phyloP scores from a whole-genome alignment of 305 asterid species.

The Fraxinus baroniana region DNA sequence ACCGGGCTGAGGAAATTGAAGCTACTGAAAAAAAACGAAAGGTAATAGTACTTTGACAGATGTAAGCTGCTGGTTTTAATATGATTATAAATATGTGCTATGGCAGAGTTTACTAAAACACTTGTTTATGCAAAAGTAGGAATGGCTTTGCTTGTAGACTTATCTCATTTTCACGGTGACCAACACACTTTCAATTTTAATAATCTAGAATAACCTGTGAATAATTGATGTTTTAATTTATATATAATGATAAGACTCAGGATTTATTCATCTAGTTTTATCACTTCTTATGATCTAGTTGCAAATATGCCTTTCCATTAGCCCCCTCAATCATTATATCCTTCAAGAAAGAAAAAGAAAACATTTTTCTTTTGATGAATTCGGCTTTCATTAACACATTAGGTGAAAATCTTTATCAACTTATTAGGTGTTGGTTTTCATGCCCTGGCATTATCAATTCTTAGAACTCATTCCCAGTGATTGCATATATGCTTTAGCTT shows the following conservation, averaged over 20 bases:
- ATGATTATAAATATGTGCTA: conserved; percentile 22
- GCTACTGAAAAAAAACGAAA: conserved; percentile 67
- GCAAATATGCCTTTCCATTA: background rate
- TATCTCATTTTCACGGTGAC: background rate
- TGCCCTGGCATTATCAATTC: background rate
- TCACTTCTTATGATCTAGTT: background rate
- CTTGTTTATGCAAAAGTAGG: background rate
- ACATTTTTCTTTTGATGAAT: background rate
- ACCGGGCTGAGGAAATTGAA: conserved; percentile 81
- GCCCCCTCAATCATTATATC: background rate
- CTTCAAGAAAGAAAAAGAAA: background rate
- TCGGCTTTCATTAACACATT: background rate
- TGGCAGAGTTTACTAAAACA: background rate
- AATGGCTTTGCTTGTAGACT: background rate
- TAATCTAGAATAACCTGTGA: background rate
- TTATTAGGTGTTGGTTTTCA: background rate
- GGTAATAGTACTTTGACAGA: conserved; percentile 39
- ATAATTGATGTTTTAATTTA: background rate
- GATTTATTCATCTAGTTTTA: background rate
- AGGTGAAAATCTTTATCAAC: background rate
- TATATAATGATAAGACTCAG: background rate
- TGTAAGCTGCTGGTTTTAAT: conserved; percentile 22
- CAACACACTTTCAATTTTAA: background rate
- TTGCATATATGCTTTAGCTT: background rate
- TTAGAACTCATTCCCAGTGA: background rate